phyloP scores from a whole-genome alignment of 2,329 filamentous ascomycete species.

The Sclerotinia spermophila region DNA sequence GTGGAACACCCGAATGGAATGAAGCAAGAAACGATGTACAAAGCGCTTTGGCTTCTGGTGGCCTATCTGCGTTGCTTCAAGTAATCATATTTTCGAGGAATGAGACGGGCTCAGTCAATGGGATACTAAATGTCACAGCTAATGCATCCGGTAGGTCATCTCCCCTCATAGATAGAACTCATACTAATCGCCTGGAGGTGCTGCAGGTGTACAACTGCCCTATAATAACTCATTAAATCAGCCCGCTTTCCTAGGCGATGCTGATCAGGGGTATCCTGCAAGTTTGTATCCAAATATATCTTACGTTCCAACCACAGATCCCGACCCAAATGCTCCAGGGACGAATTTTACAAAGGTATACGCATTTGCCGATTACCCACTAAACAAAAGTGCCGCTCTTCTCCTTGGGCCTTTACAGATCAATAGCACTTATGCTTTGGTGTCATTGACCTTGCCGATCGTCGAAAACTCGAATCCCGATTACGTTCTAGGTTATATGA shows the following conservation, averaged over 20 bases:
- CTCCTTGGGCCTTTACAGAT: slow-evolving; percentile 72
- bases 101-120: slow-evolving; percentile 50
- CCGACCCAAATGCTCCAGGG: slow-evolving; percentile 24
- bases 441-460: slow-evolving; percentile 80
- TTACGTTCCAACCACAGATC: slow-evolving; percentile 42
- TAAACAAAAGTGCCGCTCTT: slow-evolving; percentile 54
- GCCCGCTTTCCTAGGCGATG: slow-evolving; percentile 52
- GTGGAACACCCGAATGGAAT: slow-evolving; percentile 61
- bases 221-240: slow-evolving; percentile 53
- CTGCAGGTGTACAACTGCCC: slow-evolving; percentile 57
- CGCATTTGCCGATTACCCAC: slow-evolving; percentile 36
- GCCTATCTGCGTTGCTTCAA: slow-evolving; percentile 58
- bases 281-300: slow-evolving; percentile 76
- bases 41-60: slow-evolving; percentile 61
- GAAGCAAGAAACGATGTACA: slow-evolving; percentile 60
- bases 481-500: slow-evolving; percentile 79
- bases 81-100: slow-evolving; percentile 70
- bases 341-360: slow-evolving; percentile 13
- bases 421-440: slow-evolving; percentile 68
- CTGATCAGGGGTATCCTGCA: slow-evolving; percentile 64
- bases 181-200: slow-evolving; percentile 15
- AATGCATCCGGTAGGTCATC: slow-evolving; percentile 35
- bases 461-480: slow-evolving; percentile 58
- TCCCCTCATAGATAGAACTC: neutral
- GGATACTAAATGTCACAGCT: slow-evolving; percentile 63